Base-by-base conservation (phyloP, 2,329 filamentous ascomycete species). In the Hymenoscyphus infarciens region DNA sequence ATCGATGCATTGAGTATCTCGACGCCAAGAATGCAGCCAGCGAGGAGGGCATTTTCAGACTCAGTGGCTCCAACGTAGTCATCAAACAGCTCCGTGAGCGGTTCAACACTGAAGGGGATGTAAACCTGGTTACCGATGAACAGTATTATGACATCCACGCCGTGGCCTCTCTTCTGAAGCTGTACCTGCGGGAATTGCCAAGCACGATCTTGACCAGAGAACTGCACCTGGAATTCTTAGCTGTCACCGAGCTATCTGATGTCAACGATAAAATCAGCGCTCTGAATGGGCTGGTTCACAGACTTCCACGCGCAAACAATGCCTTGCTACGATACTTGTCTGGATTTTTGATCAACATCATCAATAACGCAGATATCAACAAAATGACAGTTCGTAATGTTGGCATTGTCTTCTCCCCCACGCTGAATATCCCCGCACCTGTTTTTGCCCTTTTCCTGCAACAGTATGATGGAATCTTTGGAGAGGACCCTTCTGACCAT, bases 371-470 rank as follows among this genome's bases (percentile, higher is more conserved):
- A 6, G 88, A 91, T 70, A 81, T 89, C 66, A 99, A 99, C 80
- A 98, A 97, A 81, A 99, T 99, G 95, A 97, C 91, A 11, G 91
- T 97, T 60, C 88, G 94, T 68, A 99, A 99, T 73, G 91, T 99
- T 61, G 94, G 95, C 67, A 98, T 99, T 70, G 94, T 99, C 62
- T 99, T 99, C 76, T 96, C 95, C 16, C 95, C 95, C 0, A 98
- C 95, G 0, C 83, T 99, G 60, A 98, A 98, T 75, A 97, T 99
- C 53, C 94, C 95, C 0, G 92, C 92, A 0, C 93, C 94, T 0
- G 89, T 99, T 11, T 97, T 99, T 74, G 92, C 93, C 3, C 84
- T 96, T 75, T 95, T 99, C 75, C 82, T 99, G 63, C 93, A 95
- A 67, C 93, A 98, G 72, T 97, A 92, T 73, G 84, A 90, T 66